Evolutionary conservation across 1,284 basidiomycete species (phyloP).

Genomic region (Earliella scabrosa): DNA sequence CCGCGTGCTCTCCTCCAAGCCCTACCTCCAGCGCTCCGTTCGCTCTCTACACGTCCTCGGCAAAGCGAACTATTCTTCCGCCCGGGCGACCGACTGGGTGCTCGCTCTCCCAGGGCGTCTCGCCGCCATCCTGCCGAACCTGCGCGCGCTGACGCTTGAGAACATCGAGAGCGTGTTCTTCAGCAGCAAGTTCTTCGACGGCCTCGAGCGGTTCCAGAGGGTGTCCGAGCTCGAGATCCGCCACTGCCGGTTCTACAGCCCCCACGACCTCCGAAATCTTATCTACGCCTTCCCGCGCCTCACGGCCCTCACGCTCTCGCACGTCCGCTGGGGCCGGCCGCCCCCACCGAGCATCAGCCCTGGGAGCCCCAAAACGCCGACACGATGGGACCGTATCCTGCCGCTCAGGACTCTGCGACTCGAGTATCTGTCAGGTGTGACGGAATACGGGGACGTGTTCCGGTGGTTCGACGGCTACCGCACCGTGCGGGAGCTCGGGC

Average conservation of each 20-base stretch:
- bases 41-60: slow-evolving; percentile 5
- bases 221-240: neutral
- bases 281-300: slow-evolving; percentile 4
- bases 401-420: slow-evolving; percentile 3
- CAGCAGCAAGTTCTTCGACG: neutral
- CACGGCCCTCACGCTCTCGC: neutral
- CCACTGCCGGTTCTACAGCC: neutral
- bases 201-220: neutral
- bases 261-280: neutral
- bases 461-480: neutral
- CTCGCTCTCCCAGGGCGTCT: neutral
- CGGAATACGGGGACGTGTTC: neutral
- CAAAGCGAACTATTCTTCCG: slow-evolving; percentile 2
- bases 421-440: neutral
- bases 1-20: neutral
- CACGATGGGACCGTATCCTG: neutral
- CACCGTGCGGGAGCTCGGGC: neutral
- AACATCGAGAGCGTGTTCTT: neutral
- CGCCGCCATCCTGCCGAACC: neutral
- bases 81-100: slow-evolving; percentile 1
- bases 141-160: slow-evolving; percentile 8
- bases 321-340: slow-evolving; percentile 2
- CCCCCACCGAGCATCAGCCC: too few relatives aligned
- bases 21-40: neutral
- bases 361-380: neutral